These are phyloP conservation scores for Yamadazyma akitaensis DNA, from an alignment of 805 yeast genomes.

Conservation along the genomic window DNA sequence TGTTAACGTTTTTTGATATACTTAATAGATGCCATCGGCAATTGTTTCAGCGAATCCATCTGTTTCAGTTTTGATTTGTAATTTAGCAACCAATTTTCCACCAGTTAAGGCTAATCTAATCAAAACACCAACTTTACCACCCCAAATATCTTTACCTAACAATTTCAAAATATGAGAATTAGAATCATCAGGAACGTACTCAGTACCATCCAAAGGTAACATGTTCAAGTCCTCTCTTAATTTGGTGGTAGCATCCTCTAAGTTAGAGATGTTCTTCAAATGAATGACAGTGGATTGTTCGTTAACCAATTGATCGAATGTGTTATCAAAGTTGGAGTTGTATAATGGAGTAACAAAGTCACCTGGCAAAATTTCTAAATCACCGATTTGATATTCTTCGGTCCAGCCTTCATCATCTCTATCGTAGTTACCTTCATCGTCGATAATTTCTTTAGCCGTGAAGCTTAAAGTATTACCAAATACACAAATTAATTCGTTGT, in stretches of 20 bases:
- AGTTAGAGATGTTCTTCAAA: conserved; percentile 41
- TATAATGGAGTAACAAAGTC: conserved; percentile 79
- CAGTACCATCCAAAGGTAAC: conserved; percentile 70
- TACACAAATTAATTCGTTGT: conserved; percentile 31
- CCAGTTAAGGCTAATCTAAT: conserved; percentile 50
- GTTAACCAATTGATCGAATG: conserved; percentile 67
- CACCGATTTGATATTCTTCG: conserved; percentile 91
- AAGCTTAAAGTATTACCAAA: conserved; percentile 70
- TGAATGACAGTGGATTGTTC: conserved; percentile 67
- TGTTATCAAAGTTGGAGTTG: conserved; percentile 68
- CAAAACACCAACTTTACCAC: conserved; percentile 52
- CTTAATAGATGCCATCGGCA: conserved; percentile 35
- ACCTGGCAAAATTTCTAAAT: conserved; percentile 68
- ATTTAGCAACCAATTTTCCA: conserved; percentile 58
- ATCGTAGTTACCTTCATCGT: conserved; percentile 57
- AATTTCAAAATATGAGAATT: conserved; percentile 72
- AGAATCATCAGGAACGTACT: conserved; percentile 55
- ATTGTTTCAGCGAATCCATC: conserved; percentile 49
- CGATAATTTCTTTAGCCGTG: conserved; percentile 73
- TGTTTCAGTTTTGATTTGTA: conserved; percentile 50
- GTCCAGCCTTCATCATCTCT: conserved; percentile 79
- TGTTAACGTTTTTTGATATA: neutral
- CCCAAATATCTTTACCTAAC: conserved; percentile 72
- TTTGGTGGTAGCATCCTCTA: conserved; percentile 45
- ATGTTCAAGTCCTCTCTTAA: conserved; percentile 48